Base-by-base conservation (phyloP, 1,284 basidiomycete species). In the Marasmius fiardii region DNA sequence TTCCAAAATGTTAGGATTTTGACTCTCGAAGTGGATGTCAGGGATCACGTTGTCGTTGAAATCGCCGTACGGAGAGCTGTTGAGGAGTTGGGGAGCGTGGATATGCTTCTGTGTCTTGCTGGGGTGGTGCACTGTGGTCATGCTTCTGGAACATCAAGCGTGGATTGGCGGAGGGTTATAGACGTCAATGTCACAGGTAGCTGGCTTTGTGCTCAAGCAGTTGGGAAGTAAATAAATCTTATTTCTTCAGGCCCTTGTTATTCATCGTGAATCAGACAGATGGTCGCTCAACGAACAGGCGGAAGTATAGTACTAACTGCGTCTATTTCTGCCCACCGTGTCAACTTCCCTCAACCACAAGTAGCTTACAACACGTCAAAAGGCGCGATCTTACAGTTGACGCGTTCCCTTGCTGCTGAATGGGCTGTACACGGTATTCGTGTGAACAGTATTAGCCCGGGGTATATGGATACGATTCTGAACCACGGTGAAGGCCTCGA, bases 391-490 rank as follows among this genome's bases (percentile, higher is more conserved):
- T 54, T 69, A 20, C 70, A 71, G 47, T 60, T 74, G 45, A 65
- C 63, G 14, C 63, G 58, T 47, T 70, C 66, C 6, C 64, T 74
- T 4, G 74, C 74, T 5, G 28, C 28, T 10, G 28, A 31, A 31
- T 41, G 39, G 39, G 8, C 16, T 1, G 59, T 64, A 14, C 65
- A 76, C 55, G 74, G 74, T 1, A 74, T 77, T 37, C 68, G 72
- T 3, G 74, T 75, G 34, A 78, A 76, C 54, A 73, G 67, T 28
- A 68, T 78, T 35, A 71, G 70, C 45, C 74, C 75, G 7, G 75
- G 76, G n/a, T 76, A 74, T 58, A 75, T 75, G 70, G 71, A 76
- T 53, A 77, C 75, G 2, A 65, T 70, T 41, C 63, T 76, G 61
- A 78, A 75, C 33, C 64, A 69, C 43, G 71, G 69, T 8, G 62